Evolutionary conservation across 2,329 filamentous ascomycete species (phyloP), one percentile per base, ranked within the genome.

Genomic region (Clonostachys solani): DNA sequence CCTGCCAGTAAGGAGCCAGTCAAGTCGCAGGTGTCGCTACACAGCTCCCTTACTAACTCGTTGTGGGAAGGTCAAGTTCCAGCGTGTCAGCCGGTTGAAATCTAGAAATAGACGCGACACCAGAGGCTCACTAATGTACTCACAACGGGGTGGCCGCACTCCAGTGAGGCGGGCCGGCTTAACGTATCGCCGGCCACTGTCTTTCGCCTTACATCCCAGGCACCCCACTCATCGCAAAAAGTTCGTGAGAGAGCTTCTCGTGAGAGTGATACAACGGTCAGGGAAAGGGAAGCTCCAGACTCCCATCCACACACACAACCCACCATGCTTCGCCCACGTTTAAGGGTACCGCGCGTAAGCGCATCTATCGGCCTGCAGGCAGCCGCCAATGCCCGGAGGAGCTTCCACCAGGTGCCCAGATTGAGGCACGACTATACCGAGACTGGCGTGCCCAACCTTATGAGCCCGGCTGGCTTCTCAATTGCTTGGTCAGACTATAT

Each of bases 401-500:
- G 68, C 43, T 54, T 75, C 43, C 78, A 82, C 58, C 51, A 62
- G 40, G 60, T 81, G 19, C 75, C 76, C n/a, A 44, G 57, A 36
- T 67, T 81, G 52, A 58, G 56, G 34, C 71, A 78, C 47, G 62
- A 74, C 54, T 75, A 68, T 67, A 62, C 64, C 44, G 49, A 75
- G 41, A 37, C 2, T 15, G 79, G 75, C 49, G 74, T 96, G 6
- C 78, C 82, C n/a, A 81, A 82, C 13, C 75, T 97, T 50, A 75
- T 96, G 62, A 84, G 84, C 33, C 65, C 76, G 3, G 73, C 78
- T 44, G 88, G 81, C 47, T 95, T 88, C 67, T 71, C 86, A 47
- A 78, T 89, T 47, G 84, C 91, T 44, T 99, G 90, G 84, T 85
- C 78, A 34, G 75, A 91, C 60, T 95, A 96, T 71, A 91, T 95